phyloP scores from a whole-genome alignment of 352 stramenopile genomes.

The Phytophthora pistaciae region DNA sequence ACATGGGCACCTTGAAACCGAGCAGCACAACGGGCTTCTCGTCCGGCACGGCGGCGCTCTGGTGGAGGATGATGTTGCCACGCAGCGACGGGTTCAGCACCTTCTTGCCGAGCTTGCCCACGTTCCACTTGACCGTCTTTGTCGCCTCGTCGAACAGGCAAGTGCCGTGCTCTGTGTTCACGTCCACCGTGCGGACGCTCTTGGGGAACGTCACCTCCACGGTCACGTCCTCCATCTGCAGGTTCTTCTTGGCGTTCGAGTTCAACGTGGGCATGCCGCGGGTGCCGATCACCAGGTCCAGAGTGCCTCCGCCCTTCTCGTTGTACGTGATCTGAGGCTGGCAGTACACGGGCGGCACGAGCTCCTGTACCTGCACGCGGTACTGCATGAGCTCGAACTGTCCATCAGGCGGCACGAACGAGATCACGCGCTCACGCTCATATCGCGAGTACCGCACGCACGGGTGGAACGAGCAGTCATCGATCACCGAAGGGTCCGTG shows the following conservation, averaged over 20 bases:
- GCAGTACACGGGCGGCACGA: constrained; percentile 90
- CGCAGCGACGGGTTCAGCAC: constrained; percentile 87
- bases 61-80: constrained; percentile 93
- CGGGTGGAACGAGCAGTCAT: constrained; percentile 98
- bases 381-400: constrained; percentile 96
- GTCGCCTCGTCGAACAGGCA: constrained; percentile 96
- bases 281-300: constrained; percentile 81
- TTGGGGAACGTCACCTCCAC: constrained; percentile 97
- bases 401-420: constrained; percentile 98
- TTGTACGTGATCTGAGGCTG: constrained; percentile 89
- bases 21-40: constrained; percentile 96
- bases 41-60: constrained; percentile 81
- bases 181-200: constrained; percentile 94
- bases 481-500: constrained; percentile 96
- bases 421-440: constrained; percentile 96
- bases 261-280: constrained; percentile 81
- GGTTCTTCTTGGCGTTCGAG: constrained; percentile 81
- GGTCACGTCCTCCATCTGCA: constrained; percentile 92
- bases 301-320: constrained; percentile 68
- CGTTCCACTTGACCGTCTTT: constrained; percentile 95
- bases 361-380: constrained; percentile 83
- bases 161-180: constrained; percentile 93
- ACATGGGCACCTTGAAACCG: constrained; percentile 97
- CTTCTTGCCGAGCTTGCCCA: constrained; percentile 95
- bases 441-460: constrained; percentile 98